Base-by-base conservation (phyloP, 2,329 filamentous ascomycete species). In the Biscogniauxia mediterranea region DNA sequence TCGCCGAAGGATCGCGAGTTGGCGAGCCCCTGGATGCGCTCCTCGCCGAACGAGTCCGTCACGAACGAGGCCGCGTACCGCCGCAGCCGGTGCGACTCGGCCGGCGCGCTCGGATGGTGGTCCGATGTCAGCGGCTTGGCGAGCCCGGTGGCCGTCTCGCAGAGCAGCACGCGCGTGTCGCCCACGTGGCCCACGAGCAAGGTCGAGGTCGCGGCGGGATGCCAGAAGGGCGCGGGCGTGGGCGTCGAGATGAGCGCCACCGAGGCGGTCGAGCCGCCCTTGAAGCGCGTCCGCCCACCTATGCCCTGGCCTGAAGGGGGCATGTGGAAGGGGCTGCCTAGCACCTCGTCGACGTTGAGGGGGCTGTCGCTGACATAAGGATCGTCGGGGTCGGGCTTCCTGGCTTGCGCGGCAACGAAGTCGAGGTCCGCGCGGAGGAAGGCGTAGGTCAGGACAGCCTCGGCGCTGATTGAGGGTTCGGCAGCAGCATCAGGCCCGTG, bases 1-100 rank as follows among this genome's bases (percentile, higher is more conserved):
- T 99, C 95, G 25, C 95, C 95, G 73, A 99, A 98, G 3, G 95
- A 85, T 28, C 95, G 90, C 32, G 92, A 96, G 78, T 99, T 99
- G 68, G 95, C 95, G 0, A 99, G 83, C 0, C 95, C 94, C 15
- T 89, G 89, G 76, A 99, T 95, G 68, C 95, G 92, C 77, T 98
- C 93, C 78, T 99, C 95, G 72, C 95, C 95, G 75, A 99, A 99
- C 38, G 92, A 96, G 77, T 99, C 95, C 0, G 94, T 95, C 19
- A 97, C 89, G 73, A 98, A 94, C 2, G 89, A 83, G 25, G 82
- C 89, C 1, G 93, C 91, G 73, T 93, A 98, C 55, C 93, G 89
- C 52, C 93, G 89, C 23, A 99, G 83, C 7, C 95, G 87, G 51
- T 87, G 88, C 9, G 90, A 89, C 79, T 99, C 95, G 59, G 88